These are phyloP conservation scores for Aureobasidium sp. DNA, from an alignment of 2,329 filamentous ascomycete genomes.

Conservation along the genomic window DNA sequence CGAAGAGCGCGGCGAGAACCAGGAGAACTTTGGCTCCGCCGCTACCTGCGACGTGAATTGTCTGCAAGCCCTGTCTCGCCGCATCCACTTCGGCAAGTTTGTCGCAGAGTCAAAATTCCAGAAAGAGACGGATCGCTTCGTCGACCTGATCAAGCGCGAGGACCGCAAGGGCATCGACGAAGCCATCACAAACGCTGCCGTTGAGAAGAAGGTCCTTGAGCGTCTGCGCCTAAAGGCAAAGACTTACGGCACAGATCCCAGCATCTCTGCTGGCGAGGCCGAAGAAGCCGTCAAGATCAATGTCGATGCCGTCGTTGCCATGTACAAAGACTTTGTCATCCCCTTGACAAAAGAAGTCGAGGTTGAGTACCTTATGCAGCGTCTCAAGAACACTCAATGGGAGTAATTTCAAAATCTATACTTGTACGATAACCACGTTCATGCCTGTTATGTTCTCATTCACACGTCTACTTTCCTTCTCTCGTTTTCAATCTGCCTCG, in stretches of 20 bases:
- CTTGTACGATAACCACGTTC: no score
- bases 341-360: constrained; percentile 97
- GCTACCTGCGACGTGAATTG: constrained; percentile 86
- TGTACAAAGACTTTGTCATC: constrained; percentile 82
- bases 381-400: constrained; percentile 54
- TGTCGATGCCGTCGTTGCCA: constrained; percentile 78
- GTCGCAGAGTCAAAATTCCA: constrained; percentile 94
- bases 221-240: constrained; percentile 78
- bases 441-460: background rate
- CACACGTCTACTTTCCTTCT: background rate
- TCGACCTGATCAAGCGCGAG: constrained; percentile 67
- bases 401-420: constrained; percentile 24
- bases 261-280: constrained; percentile 39
- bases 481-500: background rate
- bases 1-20: constrained; percentile 70
- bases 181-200: constrained; percentile 81
- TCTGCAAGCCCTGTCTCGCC: constrained; percentile 78
- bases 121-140: constrained; percentile 72
- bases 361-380: constrained; percentile 96
- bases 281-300: constrained; percentile 69
- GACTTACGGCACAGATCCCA: constrained; percentile 89
- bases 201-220: constrained; percentile 88
- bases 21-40: constrained; percentile 92
- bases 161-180: constrained; percentile 76
- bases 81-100: constrained; percentile 98